Percentiles rank a stretch among this genome's conserved stretches.
Conservation (phyloP, 768 basidiomycete species). For the Termitomyces sp. region DNA sequence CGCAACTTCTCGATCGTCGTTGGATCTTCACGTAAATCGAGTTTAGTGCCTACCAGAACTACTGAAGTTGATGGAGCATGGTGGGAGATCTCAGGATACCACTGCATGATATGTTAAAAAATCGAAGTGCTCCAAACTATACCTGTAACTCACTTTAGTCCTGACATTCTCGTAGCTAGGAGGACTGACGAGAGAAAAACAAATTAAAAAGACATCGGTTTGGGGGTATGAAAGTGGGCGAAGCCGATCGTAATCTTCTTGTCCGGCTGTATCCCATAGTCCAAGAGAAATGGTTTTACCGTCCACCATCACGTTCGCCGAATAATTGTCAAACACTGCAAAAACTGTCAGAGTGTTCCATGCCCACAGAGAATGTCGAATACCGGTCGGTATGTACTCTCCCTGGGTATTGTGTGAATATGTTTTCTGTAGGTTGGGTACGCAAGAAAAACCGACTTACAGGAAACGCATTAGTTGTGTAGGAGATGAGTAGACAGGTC, state of each 20-base stretch:
- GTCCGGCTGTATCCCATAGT: slow-evolving; percentile 99
- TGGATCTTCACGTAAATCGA: slow-evolving; percentile 95
- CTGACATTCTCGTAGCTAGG: slow-evolving; percentile 98
- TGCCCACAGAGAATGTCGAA: background rate
- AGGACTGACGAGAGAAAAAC: slow-evolving; percentile 96
- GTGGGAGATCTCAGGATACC: slow-evolving; percentile 96
- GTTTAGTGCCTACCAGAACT: slow-evolving; percentile 93
- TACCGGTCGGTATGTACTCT: slow-evolving; percentile 95
- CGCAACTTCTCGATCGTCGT: slow-evolving; percentile 88
- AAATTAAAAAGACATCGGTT: slow-evolving; percentile 98
- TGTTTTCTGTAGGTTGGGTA: slow-evolving; percentile 9
- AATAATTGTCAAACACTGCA: slow-evolving; percentile 97
- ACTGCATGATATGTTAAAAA: slow-evolving; percentile 40
- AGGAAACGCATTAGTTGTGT: slow-evolving; percentile 97
- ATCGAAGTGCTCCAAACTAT: background rate
- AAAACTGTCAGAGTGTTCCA: slow-evolving; percentile 7
- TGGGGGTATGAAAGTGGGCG: slow-evolving; percentile 98
- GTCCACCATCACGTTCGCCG: slow-evolving; percentile 98
- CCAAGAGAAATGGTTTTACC: slow-evolving; percentile 98
- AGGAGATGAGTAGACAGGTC: slow-evolving; percentile 99
- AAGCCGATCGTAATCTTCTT: slow-evolving; percentile 98
- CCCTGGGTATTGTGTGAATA: slow-evolving; percentile 43
- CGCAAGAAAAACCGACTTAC: slow-evolving; percentile 44
- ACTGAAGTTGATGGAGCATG: slow-evolving; percentile 93
- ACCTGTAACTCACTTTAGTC: slow-evolving; percentile 67